Evolutionary conservation across 805 yeast genomes (phyloP).

Genomic region (Candida michaelii): DNA sequence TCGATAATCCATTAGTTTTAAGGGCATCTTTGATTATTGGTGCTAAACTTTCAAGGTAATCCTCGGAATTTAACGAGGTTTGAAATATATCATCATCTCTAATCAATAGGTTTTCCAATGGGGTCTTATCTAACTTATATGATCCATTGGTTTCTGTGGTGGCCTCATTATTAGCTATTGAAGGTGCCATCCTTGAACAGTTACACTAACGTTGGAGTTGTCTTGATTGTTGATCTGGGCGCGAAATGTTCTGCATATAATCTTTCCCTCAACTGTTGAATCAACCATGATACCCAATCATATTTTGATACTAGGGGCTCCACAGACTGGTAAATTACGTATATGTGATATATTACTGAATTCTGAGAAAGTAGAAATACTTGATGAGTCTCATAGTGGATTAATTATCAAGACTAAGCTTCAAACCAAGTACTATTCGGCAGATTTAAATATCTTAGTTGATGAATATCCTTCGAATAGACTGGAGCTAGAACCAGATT

Average conservation of each 20-base stretch:
- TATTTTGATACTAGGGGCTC: conserved; percentile 46
- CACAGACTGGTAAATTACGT: conserved; percentile 40
- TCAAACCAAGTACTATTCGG: conserved; percentile 32
- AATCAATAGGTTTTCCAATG: conserved; percentile 37
- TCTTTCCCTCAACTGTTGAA: no score
- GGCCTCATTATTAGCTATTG: conserved; percentile 5
- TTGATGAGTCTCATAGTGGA: conserved; percentile 30
- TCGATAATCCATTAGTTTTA: conserved; percentile 51
- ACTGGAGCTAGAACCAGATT: neutral
- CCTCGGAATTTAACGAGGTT: conserved; percentile 56
- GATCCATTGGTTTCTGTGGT: neutral
- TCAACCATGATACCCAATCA: conserved; percentile 32
- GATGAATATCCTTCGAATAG: conserved; percentile 32
- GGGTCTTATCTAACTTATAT: conserved; percentile 23
- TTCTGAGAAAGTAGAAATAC: conserved; percentile 25
- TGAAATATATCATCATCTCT: conserved; percentile 44
- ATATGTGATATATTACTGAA: conserved; percentile 27
- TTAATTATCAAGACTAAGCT: conserved; percentile 26
- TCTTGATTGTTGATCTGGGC: neutral
- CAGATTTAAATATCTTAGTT: conserved; percentile 29
- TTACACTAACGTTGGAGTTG: neutral
- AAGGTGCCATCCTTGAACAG: conserved; percentile 10
- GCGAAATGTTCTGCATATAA: neutral
- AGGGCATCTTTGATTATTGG: conserved; percentile 71
- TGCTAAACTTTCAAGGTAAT: conserved; percentile 75